Percentiles rank a stretch among this genome's conserved stretches.
Evolutionary conservation across 805 yeast genomes (phyloP).

Genomic region (Komagataella pseudopastoris): DNA sequence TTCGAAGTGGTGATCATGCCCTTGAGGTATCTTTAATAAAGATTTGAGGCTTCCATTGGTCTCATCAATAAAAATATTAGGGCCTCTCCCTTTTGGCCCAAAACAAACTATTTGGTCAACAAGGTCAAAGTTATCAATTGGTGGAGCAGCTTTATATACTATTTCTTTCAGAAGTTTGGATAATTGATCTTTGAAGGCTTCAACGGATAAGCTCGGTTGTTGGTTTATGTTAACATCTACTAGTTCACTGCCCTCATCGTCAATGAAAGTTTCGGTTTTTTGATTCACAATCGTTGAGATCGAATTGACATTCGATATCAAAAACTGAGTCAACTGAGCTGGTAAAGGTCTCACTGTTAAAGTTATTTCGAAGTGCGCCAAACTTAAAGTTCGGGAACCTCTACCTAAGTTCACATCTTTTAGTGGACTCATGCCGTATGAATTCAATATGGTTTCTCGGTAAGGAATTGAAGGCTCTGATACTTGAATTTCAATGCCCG

Average conservation of each 20-base stretch:
- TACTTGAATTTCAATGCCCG: constrained; percentile 73
- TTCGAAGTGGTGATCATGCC: constrained; percentile 13
- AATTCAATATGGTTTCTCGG: constrained; percentile 61
- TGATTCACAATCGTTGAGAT: constrained; percentile 22
- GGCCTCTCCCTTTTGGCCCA: constrained; percentile 69
- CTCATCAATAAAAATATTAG: constrained; percentile 58
- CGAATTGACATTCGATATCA: constrained; percentile 30
- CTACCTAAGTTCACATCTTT: constrained; percentile 31
- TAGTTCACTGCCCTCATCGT: constrained; percentile 52
- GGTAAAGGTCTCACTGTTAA: constrained; percentile 44
- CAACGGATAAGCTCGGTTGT: constrained; percentile 8
- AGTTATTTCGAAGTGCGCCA: constrained; percentile 33
- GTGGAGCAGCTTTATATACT: constrained; percentile 4
- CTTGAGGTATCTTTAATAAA: constrained; percentile 9
- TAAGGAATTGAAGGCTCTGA: constrained; percentile 94
- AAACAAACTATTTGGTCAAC: constrained; percentile 40
- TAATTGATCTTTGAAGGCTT: constrained; percentile 20
- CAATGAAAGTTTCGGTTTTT: not conserved
- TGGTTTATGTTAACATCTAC: constrained; percentile 9
- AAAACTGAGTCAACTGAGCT: constrained; percentile 28
- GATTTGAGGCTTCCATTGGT: constrained; percentile 21
- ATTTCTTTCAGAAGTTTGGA: constrained; percentile 13
- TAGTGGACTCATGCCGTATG: constrained; percentile 37
- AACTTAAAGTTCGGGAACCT: constrained; percentile 32
- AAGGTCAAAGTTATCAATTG: constrained; percentile 13